Conservation (phyloP, 2,329 filamentous ascomycete species). For the Hypoxylon sp. region DNA sequence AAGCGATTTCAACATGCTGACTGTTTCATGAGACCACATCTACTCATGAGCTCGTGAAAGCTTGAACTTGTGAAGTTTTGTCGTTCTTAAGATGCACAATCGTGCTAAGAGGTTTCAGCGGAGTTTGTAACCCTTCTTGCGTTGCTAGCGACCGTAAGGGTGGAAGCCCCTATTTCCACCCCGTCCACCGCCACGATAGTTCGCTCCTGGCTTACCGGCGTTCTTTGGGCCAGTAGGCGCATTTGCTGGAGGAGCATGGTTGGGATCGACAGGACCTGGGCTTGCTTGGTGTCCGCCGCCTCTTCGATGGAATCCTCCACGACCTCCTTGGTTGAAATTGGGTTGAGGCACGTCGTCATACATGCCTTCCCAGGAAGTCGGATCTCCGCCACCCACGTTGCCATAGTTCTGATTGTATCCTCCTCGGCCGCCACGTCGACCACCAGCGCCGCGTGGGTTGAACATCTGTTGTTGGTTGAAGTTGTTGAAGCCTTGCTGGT, state of each 20-base stretch:
- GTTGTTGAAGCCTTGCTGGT: slow-evolving; percentile 48
- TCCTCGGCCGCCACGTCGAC: slow-evolving; percentile 51
- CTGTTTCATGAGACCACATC: slow-evolving; percentile 22
- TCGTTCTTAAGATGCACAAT: slow-evolving; percentile 8
- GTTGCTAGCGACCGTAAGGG: slow-evolving; percentile 69
- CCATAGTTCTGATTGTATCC: slow-evolving; percentile 56
- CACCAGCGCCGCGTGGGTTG: slow-evolving; percentile 49
- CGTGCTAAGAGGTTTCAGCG: not conserved
- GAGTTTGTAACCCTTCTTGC: slow-evolving; percentile 1
- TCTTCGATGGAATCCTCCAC: slow-evolving; percentile 58
- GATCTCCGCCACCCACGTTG: slow-evolving; percentile 67
- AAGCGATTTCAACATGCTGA: slow-evolving; percentile 14
- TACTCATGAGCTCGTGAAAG: slow-evolving; percentile 36
- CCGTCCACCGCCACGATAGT: slow-evolving; percentile 91
- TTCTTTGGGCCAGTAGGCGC: slow-evolving; percentile 97
- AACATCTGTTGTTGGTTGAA: slow-evolving; percentile 50
- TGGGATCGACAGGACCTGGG: slow-evolving; percentile 63
- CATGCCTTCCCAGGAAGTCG: slow-evolving; percentile 97
- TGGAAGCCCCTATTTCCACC: slow-evolving; percentile 82
- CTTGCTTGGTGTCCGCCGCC: slow-evolving; percentile 55
- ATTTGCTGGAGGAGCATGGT: slow-evolving; percentile 77
- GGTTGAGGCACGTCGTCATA: slow-evolving; percentile 95
- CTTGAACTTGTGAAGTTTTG: slow-evolving; percentile 9
- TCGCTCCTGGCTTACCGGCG: slow-evolving; percentile 88
- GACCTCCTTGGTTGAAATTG: slow-evolving; percentile 67